Base-by-base conservation (phyloP, 129 eudicot genomes). In the Flaveria brownii region DNA sequence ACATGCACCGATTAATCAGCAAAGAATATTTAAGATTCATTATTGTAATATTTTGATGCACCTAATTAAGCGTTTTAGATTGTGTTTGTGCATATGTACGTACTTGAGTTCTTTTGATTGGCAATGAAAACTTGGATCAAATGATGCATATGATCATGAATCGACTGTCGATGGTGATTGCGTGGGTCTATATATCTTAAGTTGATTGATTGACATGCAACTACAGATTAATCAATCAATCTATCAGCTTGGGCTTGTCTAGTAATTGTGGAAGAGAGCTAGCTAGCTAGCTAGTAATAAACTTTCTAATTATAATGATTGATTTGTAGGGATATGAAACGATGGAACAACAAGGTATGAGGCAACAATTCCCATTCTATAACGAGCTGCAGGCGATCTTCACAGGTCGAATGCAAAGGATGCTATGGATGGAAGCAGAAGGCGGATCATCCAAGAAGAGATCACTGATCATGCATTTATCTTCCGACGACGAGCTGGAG, bases 351-450 rank as follows among this genome's bases (percentile, higher is more conserved):
- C 94, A 88, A 63, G 88, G 79, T 1, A 75, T 86, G 89, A 71
- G 93, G 69, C 96, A 90, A 73, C 94, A 90, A 28, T 92, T 90
- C 70, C 94, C 96, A 23, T 92, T 79, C 81, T 90, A 86, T 84
- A 86, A 77, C 45, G 98, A 92, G 68, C 61, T 92, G 41, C 94
- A 92, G 55, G 83, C 89, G 45, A 92, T 92, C 14, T 90, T 92
- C 68, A 43, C 83, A 5, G 83, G 87, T 14, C 82, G 96, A 60
- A 84, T 92, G 90, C 87, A 92, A 77, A 79, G 96, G 73, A 88
- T 92, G 96, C 72, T 92, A 11, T 91, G 98, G 98, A 78, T 78
- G 9, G 98, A 93, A 80, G 86, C 97, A 2, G 97, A 86, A 8
- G 84, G 83, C 6, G 86, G 90, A 17, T 75, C 86, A 56, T n/a